Evolutionary conservation across 2,329 filamentous ascomycete species (phyloP).

Genomic region (Sporothrix brunneoviolacea): DNA sequence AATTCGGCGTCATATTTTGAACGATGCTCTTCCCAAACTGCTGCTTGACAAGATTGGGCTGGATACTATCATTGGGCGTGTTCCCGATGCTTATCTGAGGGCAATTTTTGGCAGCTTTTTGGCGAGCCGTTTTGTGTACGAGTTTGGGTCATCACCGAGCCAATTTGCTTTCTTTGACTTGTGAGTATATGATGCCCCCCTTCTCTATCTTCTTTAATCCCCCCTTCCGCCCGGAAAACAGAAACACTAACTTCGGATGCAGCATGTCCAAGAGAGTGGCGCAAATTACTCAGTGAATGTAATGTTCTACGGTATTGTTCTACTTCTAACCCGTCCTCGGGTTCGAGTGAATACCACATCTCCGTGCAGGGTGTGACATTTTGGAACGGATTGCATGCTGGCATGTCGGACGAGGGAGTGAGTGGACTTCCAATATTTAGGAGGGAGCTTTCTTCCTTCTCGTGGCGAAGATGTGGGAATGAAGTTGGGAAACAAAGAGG

Average conservation of each 20-base stretch:
- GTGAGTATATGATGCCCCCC: conserved; percentile 46
- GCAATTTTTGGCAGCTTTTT: conserved; percentile 96
- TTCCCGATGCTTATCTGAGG: conserved; percentile 85
- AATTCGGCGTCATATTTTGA: conserved; percentile 70
- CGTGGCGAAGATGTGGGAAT: too few species aligned
- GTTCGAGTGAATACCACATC: too few species aligned
- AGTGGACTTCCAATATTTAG: too few species aligned
- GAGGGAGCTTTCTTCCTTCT: too few species aligned
- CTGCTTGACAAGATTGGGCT: conserved; percentile 86
- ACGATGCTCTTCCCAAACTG: conserved; percentile 78
- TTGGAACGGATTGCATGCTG: too few species aligned
- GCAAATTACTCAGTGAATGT: background rate
- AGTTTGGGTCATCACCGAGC: conserved; percentile 85
- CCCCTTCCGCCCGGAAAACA: too few species aligned
- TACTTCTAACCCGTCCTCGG: too few species aligned
- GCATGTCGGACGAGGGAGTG: too few species aligned
- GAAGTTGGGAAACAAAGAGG: too few species aligned
- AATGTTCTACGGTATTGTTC: background rate
- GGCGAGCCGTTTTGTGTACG: conserved; percentile 91
- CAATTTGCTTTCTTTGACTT: conserved; percentile 99
- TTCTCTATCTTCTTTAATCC: background rate
- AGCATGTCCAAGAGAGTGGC: conserved; percentile 60
- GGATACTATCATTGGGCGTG: conserved; percentile 76
- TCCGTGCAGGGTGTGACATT: too few species aligned
- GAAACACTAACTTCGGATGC: conserved; percentile 10